Evolutionary conservation across 176 grass and related monocot genomes (phyloP).

Genomic region (Aegilops bicornis): DNA sequence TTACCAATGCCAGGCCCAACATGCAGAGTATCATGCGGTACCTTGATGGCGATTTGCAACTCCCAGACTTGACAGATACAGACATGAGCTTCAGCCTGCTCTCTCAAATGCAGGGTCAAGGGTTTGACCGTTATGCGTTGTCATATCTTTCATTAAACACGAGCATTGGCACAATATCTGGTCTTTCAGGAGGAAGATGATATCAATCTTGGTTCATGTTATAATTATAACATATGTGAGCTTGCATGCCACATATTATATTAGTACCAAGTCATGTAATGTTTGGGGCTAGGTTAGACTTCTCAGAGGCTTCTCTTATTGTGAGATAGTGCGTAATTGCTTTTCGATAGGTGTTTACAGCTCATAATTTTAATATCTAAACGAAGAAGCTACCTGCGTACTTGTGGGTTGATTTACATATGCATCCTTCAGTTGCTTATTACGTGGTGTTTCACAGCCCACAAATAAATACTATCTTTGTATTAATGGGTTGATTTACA

Average conservation of each 20-base stretch:
- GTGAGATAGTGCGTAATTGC: neutral
- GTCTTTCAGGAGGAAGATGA: neutral
- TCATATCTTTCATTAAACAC: neutral
- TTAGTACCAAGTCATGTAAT: neutral
- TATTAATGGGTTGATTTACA: neutral
- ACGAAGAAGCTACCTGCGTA: neutral
- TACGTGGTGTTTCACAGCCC: neutral
- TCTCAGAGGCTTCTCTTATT: neutral
- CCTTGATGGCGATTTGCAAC: conserved; percentile 23
- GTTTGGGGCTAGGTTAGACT: neutral
- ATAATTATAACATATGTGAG: neutral
- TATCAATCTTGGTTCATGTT: neutral
- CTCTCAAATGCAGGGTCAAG: neutral
- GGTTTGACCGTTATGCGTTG: neutral
- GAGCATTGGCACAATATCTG: neutral
- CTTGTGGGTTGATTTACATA: neutral
- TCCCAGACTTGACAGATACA: conserved; percentile 20
- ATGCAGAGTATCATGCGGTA: conserved; percentile 43
- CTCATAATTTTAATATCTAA: neutral
- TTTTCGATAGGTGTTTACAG: neutral
- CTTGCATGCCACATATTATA: neutral
- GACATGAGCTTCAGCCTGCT: conserved; percentile 16
- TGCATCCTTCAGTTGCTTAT: neutral
- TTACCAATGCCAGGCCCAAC: conserved; percentile 20
- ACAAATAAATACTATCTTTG: neutral